phyloP scores from a whole-genome alignment of 192 early-diverging fungal genomes.

The Linnemannia hyalina region DNA sequence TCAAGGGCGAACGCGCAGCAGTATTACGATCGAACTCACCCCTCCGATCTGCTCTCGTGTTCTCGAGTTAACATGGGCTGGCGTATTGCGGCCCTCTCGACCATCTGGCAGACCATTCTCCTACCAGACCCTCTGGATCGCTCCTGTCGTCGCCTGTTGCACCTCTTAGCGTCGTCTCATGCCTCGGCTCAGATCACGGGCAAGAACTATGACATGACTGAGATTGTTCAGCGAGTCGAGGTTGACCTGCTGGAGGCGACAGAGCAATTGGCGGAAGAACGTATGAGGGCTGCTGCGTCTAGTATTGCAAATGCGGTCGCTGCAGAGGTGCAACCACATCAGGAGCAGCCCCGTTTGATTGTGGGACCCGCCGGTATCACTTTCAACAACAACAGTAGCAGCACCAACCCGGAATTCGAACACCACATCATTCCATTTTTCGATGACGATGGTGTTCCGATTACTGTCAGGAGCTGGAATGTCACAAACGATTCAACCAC shows the following conservation, averaged over 20 bases:
- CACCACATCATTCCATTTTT: background rate
- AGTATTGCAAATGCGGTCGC: background rate
- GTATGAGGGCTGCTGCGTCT: background rate
- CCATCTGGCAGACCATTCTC: slow-evolving; percentile 49
- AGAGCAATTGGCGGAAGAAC: slow-evolving; percentile 36
- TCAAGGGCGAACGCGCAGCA: slow-evolving; percentile 45
- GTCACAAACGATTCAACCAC: background rate
- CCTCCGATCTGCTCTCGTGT: slow-evolving; percentile 43
- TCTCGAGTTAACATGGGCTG: slow-evolving; percentile 57
- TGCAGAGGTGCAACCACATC: background rate
- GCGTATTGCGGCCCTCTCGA: slow-evolving; percentile 47
- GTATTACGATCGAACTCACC: slow-evolving; percentile 44
- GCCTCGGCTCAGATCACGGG: slow-evolving; percentile 47
- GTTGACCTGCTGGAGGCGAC: slow-evolving; percentile 42
- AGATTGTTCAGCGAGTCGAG: slow-evolving; percentile 51
- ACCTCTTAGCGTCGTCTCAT: slow-evolving; percentile 47
- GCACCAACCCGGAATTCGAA: background rate
- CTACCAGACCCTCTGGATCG: slow-evolving; percentile 45
- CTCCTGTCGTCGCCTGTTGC: slow-evolving; percentile 38
- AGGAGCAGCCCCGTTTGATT: background rate
- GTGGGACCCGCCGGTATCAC: background rate
- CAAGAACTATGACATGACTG: slow-evolving; percentile 53
- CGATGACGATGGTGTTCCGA: background rate
- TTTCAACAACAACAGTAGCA: background rate
- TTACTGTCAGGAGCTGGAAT: background rate